phyloP scores from a whole-genome alignment of 768 basidiomycete genomes.

The Symmetrospora coprosmae region DNA sequence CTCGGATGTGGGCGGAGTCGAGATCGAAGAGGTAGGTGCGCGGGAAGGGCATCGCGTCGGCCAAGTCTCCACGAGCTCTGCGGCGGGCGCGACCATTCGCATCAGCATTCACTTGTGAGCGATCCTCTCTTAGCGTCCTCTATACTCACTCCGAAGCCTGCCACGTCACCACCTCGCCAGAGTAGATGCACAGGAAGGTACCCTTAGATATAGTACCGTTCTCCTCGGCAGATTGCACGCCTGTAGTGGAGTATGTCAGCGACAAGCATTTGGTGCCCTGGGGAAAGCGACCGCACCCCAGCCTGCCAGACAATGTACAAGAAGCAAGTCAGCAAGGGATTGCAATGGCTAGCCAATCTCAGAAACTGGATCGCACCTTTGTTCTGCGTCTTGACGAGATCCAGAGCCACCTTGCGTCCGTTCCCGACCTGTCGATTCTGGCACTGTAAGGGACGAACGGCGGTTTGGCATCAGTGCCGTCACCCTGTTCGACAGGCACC shows the following conservation, averaged over 20 bases:
- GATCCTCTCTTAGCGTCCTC: too few relatives aligned
- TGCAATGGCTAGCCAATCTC: background rate
- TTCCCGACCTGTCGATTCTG: constrained; percentile 12
- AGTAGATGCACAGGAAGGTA: constrained; percentile 7
- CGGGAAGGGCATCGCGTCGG: background rate
- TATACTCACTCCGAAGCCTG: background rate
- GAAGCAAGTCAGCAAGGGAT: too few relatives aligned
- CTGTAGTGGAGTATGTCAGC: background rate
- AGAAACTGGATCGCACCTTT: constrained; percentile 9
- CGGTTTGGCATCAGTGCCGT: too few relatives aligned
- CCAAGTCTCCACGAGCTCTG: background rate
- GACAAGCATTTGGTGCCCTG: too few relatives aligned
- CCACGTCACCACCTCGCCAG: constrained; percentile 3
- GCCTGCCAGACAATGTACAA: too few relatives aligned
- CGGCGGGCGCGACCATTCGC: background rate
- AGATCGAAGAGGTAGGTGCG: constrained; percentile 14
- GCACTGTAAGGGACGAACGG: constrained; percentile 8
- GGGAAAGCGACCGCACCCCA: too few relatives aligned
- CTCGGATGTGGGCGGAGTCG: background rate
- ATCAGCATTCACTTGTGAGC: background rate
- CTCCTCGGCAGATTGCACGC: background rate
- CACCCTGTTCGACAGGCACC: too few relatives aligned
- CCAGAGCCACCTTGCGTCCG: background rate
- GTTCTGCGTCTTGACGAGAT: constrained; percentile 6
- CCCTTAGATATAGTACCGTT: background rate